Evolutionary conservation across 129 eudicot species (phyloP), one percentile per base, ranked within the genome.

Genomic region (Ambrosia artemisiifolia): DNA sequence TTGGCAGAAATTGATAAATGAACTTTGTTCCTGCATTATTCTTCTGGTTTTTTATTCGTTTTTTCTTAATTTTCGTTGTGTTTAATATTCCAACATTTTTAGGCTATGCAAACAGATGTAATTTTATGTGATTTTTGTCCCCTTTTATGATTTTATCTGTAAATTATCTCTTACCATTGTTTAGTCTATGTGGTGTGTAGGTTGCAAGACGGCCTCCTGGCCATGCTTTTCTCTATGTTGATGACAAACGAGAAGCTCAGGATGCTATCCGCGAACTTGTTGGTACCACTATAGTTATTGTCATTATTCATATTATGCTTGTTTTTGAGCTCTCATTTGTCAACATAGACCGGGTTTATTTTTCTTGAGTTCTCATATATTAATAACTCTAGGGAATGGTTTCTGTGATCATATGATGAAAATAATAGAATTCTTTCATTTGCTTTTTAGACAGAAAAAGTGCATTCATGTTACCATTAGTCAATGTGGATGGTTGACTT

Each of bases 201-300:
- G 98, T 93, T 87, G 98, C 98, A 36, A 82, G 98, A 79, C 79
- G 96, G 42, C 98, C 98, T 62, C 98, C 98, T 35, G 98, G 98
- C 17, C 89, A 93, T 79, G 98, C 95, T 61, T 93, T 93, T 63
- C 81, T 93, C 67, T 96, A 93, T 64, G 89, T 93, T 51, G 98
- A 93, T 73, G 98, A 93, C 69, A 75, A 78, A 63, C 79, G 98
- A 74, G 98, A 93, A 80, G 98, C 98, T 19, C 83, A 85, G 35
- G 98, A 93, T 59, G 98, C 98, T n/a, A 93, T 93, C 42, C 86
- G 90, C 28, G 98, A 85, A 33, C 66, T 90, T 53, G 98, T 89
- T 81, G 98, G 97, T 92, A 81, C 75, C 69, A 48, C 1, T 32
- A 3, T 38, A 10, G 3, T 0, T 38, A 38, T n/a, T n/a, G n/a